Evolutionary conservation across 805 yeast species (phyloP).

Genomic region (Pichia thaimueangensis): DNA sequence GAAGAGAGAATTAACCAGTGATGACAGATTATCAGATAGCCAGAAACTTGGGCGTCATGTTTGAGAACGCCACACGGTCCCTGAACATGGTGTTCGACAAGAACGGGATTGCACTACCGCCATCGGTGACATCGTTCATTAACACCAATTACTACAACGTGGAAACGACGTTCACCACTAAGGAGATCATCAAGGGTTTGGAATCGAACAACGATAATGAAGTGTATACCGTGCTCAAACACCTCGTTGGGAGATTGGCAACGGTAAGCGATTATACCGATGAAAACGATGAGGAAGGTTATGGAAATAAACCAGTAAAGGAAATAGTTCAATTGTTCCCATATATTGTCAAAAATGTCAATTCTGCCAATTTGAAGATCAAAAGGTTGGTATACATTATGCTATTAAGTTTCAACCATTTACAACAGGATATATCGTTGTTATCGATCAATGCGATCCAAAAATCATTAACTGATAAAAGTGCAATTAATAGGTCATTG

Average conservation of each 20-base stretch:
- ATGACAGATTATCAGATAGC: slow-evolving; percentile 18
- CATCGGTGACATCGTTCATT: slow-evolving; percentile 18
- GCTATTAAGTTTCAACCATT: slow-evolving; percentile 68
- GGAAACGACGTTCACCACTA: slow-evolving; percentile 38
- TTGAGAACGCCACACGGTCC: slow-evolving; percentile 16
- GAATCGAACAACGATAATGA: slow-evolving; percentile 67
- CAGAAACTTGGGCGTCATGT: slow-evolving; percentile 17
- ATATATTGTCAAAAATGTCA: slow-evolving; percentile 82
- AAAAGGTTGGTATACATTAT: slow-evolving; percentile 74
- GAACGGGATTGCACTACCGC: slow-evolving; percentile 15
- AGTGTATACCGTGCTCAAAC: slow-evolving; percentile 51
- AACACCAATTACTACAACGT: slow-evolving; percentile 20
- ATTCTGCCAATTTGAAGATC: slow-evolving; percentile 56
- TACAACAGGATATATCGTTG: slow-evolving; percentile 84
- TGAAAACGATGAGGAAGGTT: not conserved
- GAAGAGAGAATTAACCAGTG: too few relatives aligned
- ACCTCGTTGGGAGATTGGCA: slow-evolving; percentile 42
- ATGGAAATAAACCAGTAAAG: slow-evolving; percentile 22
- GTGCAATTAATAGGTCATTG: slow-evolving; percentile 60
- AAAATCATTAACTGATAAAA: slow-evolving; percentile 65
- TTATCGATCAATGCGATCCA: slow-evolving; percentile 89
- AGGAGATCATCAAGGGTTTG: slow-evolving; percentile 59
- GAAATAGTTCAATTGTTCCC: slow-evolving; percentile 57
- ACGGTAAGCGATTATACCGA: slow-evolving; percentile 3
- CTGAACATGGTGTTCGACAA: slow-evolving; percentile 13